phyloP scores from a whole-genome alignment of 768 basidiomycete genomes.

The Leucosporidium creatinivorum region DNA sequence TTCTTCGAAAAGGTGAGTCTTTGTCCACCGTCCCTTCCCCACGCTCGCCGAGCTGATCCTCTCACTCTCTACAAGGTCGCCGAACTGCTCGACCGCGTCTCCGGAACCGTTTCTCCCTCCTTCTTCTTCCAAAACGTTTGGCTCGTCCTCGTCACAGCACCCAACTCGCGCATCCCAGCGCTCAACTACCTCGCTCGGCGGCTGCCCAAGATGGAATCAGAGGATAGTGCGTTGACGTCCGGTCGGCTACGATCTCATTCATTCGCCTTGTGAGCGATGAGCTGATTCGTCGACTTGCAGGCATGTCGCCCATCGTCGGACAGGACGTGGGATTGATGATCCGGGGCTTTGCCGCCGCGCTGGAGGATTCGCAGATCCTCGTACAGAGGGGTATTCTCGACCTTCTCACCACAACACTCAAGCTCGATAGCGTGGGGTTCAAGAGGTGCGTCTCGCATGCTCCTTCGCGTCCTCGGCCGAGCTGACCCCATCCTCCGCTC shows the following conservation, averaged over 20 bases:
- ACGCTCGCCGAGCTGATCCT: not conserved
- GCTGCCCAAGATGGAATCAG: conserved; percentile 60
- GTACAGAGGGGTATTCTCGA: conserved; percentile 82
- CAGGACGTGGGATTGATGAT: conserved; percentile 89
- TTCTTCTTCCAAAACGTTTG: conserved; percentile 96
- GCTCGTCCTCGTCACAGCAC: conserved; percentile 84
- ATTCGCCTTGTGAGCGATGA: not conserved
- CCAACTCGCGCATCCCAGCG: conserved; percentile 73
- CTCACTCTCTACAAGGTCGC: conserved; percentile 54
- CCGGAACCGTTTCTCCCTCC: conserved; percentile 70
- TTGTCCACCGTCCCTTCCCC: not conserved
- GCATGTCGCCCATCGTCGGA: conserved; percentile 66
- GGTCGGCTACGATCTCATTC: not conserved
- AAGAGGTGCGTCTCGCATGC: conserved; percentile 42
- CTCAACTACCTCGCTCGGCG: conserved; percentile 79
- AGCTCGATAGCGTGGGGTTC: conserved; percentile 63
- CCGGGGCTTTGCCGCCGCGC: conserved; percentile 75
- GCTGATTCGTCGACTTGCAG: conserved; percentile 39
- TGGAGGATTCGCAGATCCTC: conserved; percentile 89
- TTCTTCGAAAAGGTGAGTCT: conserved; percentile 62
- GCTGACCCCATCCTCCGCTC: not conserved
- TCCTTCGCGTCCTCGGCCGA: not conserved
- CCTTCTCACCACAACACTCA: conserved; percentile 67
- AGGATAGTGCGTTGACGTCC: conserved; percentile 51
- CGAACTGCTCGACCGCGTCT: conserved; percentile 67